Conservation (phyloP, 2,329 filamentous ascomycete genomes). For the Alternaria metachromatica region DNA sequence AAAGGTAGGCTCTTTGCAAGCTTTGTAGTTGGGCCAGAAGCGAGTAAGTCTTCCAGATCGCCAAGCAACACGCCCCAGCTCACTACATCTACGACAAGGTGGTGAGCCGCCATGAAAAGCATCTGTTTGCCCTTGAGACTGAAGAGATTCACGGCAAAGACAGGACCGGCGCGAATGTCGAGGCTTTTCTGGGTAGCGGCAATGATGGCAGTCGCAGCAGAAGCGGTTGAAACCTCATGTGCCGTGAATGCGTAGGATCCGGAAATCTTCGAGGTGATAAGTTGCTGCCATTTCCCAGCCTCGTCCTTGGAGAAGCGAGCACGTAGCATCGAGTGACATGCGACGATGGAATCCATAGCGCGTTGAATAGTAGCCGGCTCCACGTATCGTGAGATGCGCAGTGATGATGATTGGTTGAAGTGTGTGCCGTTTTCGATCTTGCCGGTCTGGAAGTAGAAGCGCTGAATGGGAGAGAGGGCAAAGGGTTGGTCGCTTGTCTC, state of each 20-base stretch:
- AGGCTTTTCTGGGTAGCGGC: constrained; percentile 34
- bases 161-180: constrained; percentile 36
- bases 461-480: constrained; percentile 54
- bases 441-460: constrained; percentile 50
- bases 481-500: constrained; percentile 45
- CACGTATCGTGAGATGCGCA: constrained; percentile 43
- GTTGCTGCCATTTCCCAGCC: constrained; percentile 31
- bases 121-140: constrained; percentile 28
- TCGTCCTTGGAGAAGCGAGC: constrained; percentile 32
- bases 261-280: constrained; percentile 10
- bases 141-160: constrained; percentile 38
- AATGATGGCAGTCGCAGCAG: constrained; percentile 22
- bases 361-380: constrained; percentile 29
- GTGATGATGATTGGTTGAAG: constrained; percentile 56
- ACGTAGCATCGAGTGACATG: constrained; percentile 44
- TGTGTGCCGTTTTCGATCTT: constrained; percentile 42
- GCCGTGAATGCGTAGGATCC: constrained; percentile 30
- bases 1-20: constrained; percentile 36
- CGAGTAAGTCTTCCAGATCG: constrained; percentile 42
- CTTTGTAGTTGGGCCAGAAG: constrained; percentile 7
- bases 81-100: constrained; percentile 44
- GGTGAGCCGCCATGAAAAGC: constrained; percentile 40
- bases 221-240: constrained; percentile 13
- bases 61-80: constrained; percentile 43
- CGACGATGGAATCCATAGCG: constrained; percentile 32